Evolutionary conservation across 495 filamentous ascomycete genomes (phyloP).

Genomic region (Aspergillus funiculosus): DNA sequence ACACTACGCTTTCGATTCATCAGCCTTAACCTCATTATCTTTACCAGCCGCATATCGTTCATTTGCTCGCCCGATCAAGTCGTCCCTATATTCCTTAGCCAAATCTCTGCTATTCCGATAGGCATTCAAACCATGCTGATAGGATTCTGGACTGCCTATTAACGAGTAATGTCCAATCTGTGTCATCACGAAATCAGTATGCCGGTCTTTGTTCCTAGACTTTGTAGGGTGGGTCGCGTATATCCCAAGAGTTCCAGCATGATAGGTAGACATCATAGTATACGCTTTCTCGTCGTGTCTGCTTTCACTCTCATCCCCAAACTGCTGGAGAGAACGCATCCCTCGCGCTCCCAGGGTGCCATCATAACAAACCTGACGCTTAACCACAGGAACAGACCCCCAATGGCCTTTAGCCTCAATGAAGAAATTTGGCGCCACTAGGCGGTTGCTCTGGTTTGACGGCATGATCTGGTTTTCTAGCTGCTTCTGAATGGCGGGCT

Average conservation of each 20-base stretch:
- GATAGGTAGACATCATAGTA: slow-evolving; percentile 30
- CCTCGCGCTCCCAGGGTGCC: slow-evolving; percentile 42
- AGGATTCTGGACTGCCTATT: background rate
- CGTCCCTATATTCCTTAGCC: background rate
- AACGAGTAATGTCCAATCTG: background rate
- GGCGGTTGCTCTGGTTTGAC: slow-evolving; percentile 27
- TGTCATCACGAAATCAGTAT: slow-evolving; percentile 6
- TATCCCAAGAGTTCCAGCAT: slow-evolving; percentile 10
- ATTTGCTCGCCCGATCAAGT: background rate
- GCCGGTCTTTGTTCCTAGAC: background rate
- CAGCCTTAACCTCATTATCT: no score
- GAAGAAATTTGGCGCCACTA: slow-evolving; percentile 41
- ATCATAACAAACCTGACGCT: slow-evolving; percentile 37
- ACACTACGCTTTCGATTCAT: no score
- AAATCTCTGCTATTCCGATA: slow-evolving; percentile 5
- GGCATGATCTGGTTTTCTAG: slow-evolving; percentile 30
- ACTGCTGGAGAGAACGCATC: slow-evolving; percentile 42
- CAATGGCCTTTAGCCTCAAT: slow-evolving; percentile 33
- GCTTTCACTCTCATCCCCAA: slow-evolving; percentile 26
- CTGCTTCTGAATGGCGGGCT: slow-evolving; percentile 15
- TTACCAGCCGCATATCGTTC: background rate
- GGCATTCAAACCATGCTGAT: slow-evolving; percentile 1
- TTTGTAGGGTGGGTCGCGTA: slow-evolving; percentile 16
- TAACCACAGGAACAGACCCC: slow-evolving; percentile 27
- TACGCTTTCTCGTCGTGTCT: slow-evolving; percentile 40